A percentile compares a stretch with the other conserved stretches of the same genome.
Conservation (phyloP, 768 basidiomycete genomes). For the Pisolithus microcarpus region DNA sequence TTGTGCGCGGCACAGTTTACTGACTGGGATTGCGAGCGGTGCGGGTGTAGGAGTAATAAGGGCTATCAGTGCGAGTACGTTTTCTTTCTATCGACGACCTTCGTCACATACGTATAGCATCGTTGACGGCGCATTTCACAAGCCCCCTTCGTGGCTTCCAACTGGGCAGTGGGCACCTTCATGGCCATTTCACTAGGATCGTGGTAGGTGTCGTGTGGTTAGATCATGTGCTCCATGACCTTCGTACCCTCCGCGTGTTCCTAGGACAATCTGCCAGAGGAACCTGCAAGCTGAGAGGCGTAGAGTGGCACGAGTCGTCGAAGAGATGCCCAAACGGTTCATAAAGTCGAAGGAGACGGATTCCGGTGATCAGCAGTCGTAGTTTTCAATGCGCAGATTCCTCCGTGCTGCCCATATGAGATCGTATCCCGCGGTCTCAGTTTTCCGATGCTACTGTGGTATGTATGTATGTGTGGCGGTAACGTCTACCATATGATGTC, state of each 20-base stretch:
- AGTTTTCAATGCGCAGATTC: not conserved
- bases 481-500: conserved; percentile 48
- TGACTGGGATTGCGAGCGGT: conserved; percentile 76
- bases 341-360: conserved; percentile 34
- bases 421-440: not conserved
- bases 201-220: conserved; percentile 43
- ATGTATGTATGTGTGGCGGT: not conserved
- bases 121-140: conserved; percentile 4
- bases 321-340: conserved; percentile 38
- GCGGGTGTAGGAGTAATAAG: conserved; percentile 70
- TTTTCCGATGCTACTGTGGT: no score
- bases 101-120: conserved; percentile 10
- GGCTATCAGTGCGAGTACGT: conserved; percentile 47
- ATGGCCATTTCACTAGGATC: conserved; percentile 57
- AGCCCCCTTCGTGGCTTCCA: conserved; percentile 58
- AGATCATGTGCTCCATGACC: not conserved
- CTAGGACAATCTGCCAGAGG: conserved; percentile 60
- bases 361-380: conserved; percentile 5
- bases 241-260: conserved; percentile 6
- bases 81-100: not conserved
- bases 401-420: no score
- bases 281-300: conserved; percentile 47
- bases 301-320: conserved; percentile 34
- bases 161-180: conserved; percentile 78
- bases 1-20: conserved; percentile 72